Base-by-base conservation (phyloP, 2,329 filamentous ascomycete genomes). In the Blastomyces gilchristii region DNA sequence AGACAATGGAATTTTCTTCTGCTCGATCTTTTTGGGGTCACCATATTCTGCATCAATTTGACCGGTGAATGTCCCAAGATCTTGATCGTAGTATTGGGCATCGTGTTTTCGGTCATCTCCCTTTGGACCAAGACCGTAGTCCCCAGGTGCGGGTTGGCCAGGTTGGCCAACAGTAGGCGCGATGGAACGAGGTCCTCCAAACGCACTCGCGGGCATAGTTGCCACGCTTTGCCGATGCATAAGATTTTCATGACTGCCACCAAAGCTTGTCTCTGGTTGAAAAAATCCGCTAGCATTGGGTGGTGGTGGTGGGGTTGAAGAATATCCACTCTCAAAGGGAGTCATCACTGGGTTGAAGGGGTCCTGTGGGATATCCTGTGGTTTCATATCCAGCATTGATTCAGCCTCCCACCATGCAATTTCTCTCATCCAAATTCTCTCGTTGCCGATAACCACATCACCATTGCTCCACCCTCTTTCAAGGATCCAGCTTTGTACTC, bases 401-500 rank as follows among this genome's bases (percentile, higher is more conserved):
- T 99, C 94, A 5, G 92, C 93, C 76, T 97, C 93, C 93, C 93
- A 97, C 93, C 94, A 99, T 1, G 92, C 89, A 63, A 80, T 83
- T 76, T 99, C 94, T 59, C 93, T 85, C 80, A 97, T 92, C 94
- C 94, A 99, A 52, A 99, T 86, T 41, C 94, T 89, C 75, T 97
- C 91, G 63, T 86, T 87, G 62, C 94, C 94, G 41, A 97, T 81
- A 5, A 96, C 86, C 1, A 97, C 91, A 76, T 97, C 94, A 49
- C 94, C 94, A 69, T 99, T 99, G 77, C 91, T 97, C 94, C 94
- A 99, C 1, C 94, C 94, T 64, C 94, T 87, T 76, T 97, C 92
- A 59, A 97, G 82, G 63, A 95, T 83, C 91, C 93, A 99, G 70
- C 84, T 95, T 72, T 97, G 91, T 61, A 97, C 91, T 58, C 93